Evolutionary conservation across 768 basidiomycete species (phyloP), one percentile per base, ranked within the genome.

Genomic region (Steccherinum ochraceum): DNA sequence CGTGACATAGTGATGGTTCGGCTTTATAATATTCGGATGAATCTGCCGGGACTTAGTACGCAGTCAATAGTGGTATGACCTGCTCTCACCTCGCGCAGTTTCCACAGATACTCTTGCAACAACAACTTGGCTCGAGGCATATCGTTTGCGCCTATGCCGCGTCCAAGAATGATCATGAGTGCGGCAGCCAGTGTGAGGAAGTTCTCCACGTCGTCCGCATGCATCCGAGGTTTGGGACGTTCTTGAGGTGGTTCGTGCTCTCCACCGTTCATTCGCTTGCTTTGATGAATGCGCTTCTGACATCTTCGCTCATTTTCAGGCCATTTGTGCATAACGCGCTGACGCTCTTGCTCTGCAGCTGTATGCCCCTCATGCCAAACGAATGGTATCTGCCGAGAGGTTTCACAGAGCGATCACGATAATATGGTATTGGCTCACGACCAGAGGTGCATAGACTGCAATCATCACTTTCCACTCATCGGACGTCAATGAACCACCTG

Each of bases 401-500:
- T 11, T 11, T 11, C n/a, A 11, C 35, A 39, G n/a, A 39, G 11
- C 35, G n/a, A 39, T n/a, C 11, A 39, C 11, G 11, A 11, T 11
- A 39, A 39, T 1, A 27, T 19, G 24, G 20, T 5, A 19, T 2
- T 26, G 4, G 7, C 11, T 35, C 18, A 59, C 56, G 21, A 62
- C 48, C 12, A 62, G 19, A 1, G 58, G 55, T 16, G 47, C 52
- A 45, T 58, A 56, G 5, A 55, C 40, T 1, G 57, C 19, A 19
- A 46, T 24, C 45, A 59, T 49, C 2, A 45, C 51, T 45, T 63
- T 62, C 61, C 58, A 60, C 40, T 64, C 57, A 42, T 64, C 63
- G 0, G 61, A 55, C 0, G 52, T 58, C 3, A 64, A 54, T 3
- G 47, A 55, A 10, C 63, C 63, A 16, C 61, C 63, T 5, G 61